phyloP scores from a whole-genome alignment of 805 yeast genomes.

The Saccharomycopsis vini region DNA sequence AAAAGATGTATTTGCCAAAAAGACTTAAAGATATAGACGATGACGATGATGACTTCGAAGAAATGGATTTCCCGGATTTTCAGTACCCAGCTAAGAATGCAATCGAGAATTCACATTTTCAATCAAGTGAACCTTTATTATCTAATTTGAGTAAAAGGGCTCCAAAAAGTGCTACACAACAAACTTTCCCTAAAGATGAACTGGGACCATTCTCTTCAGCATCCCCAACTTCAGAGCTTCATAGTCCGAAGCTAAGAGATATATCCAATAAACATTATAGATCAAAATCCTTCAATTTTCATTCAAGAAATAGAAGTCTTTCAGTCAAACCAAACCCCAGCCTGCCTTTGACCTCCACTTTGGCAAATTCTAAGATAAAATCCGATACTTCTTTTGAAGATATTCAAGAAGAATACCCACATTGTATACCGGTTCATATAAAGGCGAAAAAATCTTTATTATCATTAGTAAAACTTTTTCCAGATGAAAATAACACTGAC shows the following conservation, averaged over 20 bases:
- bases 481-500: neutral
- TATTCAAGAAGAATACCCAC: slow-evolving; percentile 16
- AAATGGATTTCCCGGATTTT: neutral
- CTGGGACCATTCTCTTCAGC: no score
- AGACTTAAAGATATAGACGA: slow-evolving; percentile 8
- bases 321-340: slow-evolving; percentile 10
- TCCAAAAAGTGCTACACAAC: neutral
- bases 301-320: slow-evolving; percentile 18
- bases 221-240: no score
- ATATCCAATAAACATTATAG: slow-evolving; percentile 13
- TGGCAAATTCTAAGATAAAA: slow-evolving; percentile 3
- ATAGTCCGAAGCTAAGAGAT: no score
- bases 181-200: neutral
- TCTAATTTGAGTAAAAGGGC: no score
- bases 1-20: neutral
- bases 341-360: slow-evolving; percentile 7
- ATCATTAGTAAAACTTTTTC: slow-evolving; percentile 10
- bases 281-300: slow-evolving; percentile 19
- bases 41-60: slow-evolving; percentile 9
- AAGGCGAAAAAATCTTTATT: slow-evolving; percentile 12
- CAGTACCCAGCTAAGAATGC: no score
- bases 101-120: no score
- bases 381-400: slow-evolving; percentile 13
- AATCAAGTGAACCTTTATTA: no score
- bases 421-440: slow-evolving; percentile 18